phyloP scores from a whole-genome alignment of 2,329 filamentous ascomycete genomes.

The Stachybotrys elegans region DNA sequence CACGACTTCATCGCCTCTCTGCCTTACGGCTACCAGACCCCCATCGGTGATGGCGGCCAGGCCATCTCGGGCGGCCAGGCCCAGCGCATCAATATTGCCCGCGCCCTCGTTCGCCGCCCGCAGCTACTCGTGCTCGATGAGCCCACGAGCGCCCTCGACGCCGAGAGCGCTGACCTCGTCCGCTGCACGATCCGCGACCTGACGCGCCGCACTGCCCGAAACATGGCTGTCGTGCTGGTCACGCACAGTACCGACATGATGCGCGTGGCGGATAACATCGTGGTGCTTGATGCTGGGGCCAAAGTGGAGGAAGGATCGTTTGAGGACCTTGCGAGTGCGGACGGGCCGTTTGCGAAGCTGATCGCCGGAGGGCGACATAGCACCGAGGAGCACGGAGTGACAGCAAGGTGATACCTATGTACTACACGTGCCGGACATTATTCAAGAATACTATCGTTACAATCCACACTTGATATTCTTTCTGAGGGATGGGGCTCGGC shows the following conservation, averaged over 20 bases:
- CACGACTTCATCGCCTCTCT: conserved; percentile 73
- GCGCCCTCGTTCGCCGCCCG: conserved; percentile 68
- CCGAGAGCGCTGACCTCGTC: conserved; percentile 59
- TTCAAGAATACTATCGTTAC: too few relatives aligned
- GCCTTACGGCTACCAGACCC: conserved; percentile 53
- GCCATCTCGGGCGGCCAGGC: conserved; percentile 75
- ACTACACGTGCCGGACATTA: too few relatives aligned
- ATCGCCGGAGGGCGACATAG: too few relatives aligned
- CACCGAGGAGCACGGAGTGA: too few relatives aligned
- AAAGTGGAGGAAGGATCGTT: conserved; percentile 66
- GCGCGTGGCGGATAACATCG: conserved; percentile 66
- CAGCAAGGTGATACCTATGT: too few relatives aligned
- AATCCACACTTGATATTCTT: too few relatives aligned
- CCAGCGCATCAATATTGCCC: conserved; percentile 75
- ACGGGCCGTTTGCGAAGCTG: conserved; percentile 43
- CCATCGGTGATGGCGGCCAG: conserved; percentile 72
- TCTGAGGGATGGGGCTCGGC: too few relatives aligned
- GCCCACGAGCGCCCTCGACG: conserved; percentile 77
- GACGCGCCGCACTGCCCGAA: conserved; percentile 18
- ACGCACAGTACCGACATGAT: conserved; percentile 88
- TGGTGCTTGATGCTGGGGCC: conserved; percentile 64
- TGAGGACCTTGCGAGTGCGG: conserved; percentile 45
- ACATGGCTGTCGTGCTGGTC: conserved; percentile 70
- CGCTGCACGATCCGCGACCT: conserved; percentile 56
- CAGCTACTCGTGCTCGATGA: conserved; percentile 78